Percentiles rank a stretch among this genome's conserved stretches.
These are phyloP conservation scores for Trifolium repens DNA, from an alignment of 306 rosid species.

Conservation along the genomic window DNA sequence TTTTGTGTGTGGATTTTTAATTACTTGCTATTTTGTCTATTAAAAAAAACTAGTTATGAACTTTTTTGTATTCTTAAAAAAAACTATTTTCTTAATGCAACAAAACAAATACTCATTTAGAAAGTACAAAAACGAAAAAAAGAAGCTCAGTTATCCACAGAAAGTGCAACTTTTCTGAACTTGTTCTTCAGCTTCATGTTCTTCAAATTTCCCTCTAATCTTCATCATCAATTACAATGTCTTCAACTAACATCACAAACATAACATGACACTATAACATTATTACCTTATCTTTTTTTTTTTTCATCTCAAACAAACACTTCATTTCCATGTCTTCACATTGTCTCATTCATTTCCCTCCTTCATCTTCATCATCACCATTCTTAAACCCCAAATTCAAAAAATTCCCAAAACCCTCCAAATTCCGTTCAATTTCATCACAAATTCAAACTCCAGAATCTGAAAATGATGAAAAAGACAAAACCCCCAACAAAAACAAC, in stretches of 20 bases:
- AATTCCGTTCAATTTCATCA: conserved; percentile 52
- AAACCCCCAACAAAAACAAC: conserved; percentile 30
- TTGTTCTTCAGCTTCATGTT: conserved; percentile 11
- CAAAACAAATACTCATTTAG: not conserved
- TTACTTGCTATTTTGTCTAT: too few relatives aligned
- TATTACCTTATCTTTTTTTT: conserved; percentile 26
- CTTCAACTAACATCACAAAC: not conserved
- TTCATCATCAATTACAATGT: conserved; percentile 26
- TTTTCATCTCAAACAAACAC: not conserved
- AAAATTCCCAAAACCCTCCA: conserved; percentile 37
- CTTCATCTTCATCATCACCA: conserved; percentile 25
- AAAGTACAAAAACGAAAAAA: not conserved
- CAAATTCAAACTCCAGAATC: conserved; percentile 47
- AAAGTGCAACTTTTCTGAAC: not conserved
- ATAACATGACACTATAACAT: not conserved
- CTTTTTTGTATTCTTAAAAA: too few relatives aligned
- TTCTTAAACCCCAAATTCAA: conserved; percentile 45
- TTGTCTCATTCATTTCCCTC: conserved; percentile 43
- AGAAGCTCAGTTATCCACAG: conserved; percentile 5
- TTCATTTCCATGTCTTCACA: conserved; percentile 65
- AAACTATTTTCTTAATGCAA: not conserved
- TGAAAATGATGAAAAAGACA: conserved; percentile 25
- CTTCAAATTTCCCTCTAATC: not conserved
- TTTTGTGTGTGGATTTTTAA: too few relatives aligned
- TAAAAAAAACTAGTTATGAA: too few relatives aligned